These are phyloP conservation scores for Vaccinium corymbosum DNA, from an alignment of 148 eudicot species.

Conservation along the genomic window DNA sequence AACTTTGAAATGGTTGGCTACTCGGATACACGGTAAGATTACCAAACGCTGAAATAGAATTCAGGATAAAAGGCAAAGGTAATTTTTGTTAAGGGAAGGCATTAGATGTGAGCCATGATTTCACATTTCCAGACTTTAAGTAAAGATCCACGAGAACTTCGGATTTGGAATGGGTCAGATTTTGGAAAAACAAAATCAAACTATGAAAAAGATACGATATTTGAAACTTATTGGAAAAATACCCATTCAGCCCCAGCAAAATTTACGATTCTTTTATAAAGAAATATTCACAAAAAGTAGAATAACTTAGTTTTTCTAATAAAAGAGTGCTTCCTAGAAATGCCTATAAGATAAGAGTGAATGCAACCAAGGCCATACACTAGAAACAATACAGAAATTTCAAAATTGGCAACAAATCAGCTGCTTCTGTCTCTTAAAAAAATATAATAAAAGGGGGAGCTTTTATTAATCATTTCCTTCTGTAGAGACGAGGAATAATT, in stretches of 20 bases:
- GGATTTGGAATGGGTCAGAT: background rate
- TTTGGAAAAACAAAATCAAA: background rate
- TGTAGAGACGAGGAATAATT: background rate
- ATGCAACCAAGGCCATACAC: background rate
- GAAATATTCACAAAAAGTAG: background rate
- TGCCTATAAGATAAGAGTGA: background rate
- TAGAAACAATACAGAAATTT: background rate
- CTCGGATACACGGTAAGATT: background rate
- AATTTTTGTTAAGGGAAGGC: background rate
- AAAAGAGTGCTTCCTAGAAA: background rate
- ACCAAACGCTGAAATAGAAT: background rate
- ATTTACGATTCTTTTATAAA: no score
- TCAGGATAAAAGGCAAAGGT: background rate
- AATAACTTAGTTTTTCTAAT: background rate
- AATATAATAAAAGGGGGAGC: background rate
- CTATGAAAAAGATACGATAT: background rate
- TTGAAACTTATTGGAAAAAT: background rate
- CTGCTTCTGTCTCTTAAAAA: background rate
- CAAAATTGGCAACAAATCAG: background rate
- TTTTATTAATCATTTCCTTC: background rate
- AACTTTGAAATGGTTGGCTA: background rate
- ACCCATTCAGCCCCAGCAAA: no score
- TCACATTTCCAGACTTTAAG: background rate
- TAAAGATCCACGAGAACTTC: background rate
- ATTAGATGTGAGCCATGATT: background rate